A percentile compares a stretch with the other conserved stretches of the same genome.
phyloP scores from a whole-genome alignment of 169 alveolate genomes.

The Plasmodium gallinaceum region DNA sequence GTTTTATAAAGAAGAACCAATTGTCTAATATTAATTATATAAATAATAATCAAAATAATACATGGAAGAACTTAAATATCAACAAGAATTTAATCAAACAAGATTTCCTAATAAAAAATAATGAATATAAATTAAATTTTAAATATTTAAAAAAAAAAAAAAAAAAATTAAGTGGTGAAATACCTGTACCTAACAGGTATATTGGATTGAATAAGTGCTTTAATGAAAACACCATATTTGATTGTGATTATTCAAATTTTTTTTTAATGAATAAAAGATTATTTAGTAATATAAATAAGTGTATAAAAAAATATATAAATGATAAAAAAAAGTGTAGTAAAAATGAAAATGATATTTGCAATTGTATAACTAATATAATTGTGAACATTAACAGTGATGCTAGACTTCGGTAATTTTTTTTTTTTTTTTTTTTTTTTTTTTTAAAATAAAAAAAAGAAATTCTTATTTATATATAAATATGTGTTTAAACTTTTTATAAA shows the following conservation, averaged over 20 bases:
- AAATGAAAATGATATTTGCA: slow-evolving; percentile 26
- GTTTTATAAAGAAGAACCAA: slow-evolving; percentile 10
- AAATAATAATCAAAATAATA: background rate
- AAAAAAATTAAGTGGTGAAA: slow-evolving; percentile 4
- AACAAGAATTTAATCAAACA: background rate
- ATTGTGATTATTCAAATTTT: slow-evolving; percentile 2
- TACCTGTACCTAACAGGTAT: slow-evolving; percentile 37
- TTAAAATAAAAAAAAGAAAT: background rate
- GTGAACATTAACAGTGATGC: slow-evolving; percentile 64
- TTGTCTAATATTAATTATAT: background rate
- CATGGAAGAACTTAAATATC: no score
- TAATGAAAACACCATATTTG: slow-evolving; percentile 36
- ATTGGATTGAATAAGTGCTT: slow-evolving; percentile 28
- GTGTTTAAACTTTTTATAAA: background rate
- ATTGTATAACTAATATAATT: slow-evolving; percentile 37
- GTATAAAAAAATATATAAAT: slow-evolving; percentile 19
- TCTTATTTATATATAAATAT: background rate
- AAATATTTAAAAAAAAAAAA: slow-evolving; percentile 1
- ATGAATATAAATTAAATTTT: background rate
- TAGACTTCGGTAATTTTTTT: slow-evolving; percentile 39
- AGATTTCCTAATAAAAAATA: slow-evolving; percentile 12
- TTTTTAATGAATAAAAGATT: slow-evolving; percentile 5
- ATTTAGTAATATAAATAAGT: slow-evolving; percentile 11
- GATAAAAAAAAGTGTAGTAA: slow-evolving; percentile 24
- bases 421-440: no score